Evolutionary conservation across 2,329 filamentous ascomycete genomes (phyloP), one percentile per base, ranked within the genome.

Genomic region (Fusarium temperatum): DNA sequence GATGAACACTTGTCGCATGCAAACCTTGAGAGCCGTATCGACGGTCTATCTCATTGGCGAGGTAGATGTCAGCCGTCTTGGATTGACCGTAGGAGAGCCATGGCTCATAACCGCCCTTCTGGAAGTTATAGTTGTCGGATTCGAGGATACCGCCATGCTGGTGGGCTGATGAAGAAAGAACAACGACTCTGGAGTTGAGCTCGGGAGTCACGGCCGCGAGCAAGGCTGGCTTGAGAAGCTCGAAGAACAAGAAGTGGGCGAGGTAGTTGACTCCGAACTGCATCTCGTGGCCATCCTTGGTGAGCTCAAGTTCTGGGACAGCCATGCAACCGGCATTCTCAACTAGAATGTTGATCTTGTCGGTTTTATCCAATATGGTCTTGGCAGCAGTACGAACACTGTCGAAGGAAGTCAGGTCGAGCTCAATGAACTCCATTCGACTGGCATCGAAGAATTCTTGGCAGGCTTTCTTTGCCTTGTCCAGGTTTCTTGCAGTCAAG

Each of bases 61-160:
- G 84, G 70, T 83, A 86, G 24, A 89, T 82, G 65, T 86, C 88
- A 18, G 88, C 87, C 1, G 83, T 82, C 72, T 90, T 90, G 56
- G 82, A 81, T 70, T 87, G 84, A 0, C 81, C 84, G 66, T 90
- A 90, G 1, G 85, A 81, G 3, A 63, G 44, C 63, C 77, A 81
- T 0, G 81, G 81, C 6, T 82, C 54, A 28, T 79, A 79, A 17
- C 47, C 48, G 6, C 68, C 50, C n/a, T 74, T 77, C 26, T 79
- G 70, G 55, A 76, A 75, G 36, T 79, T 78, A 48, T 77, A 62
- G 15, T 78, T 71, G 32, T 54, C 56, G 3, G 68, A 71, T 5
- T 68, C 57, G 22, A 72, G 74, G 8, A 66, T 64, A 1, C 51
- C 57, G 39, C 68, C 47, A 22, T 58, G 57, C 15, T 79, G 74